A percentile compares a stretch with the other conserved stretches of the same genome.
These are phyloP conservation scores for Lithospermum erythrorhizon DNA, from an alignment of 257 asterid species.

Conservation along the genomic window DNA sequence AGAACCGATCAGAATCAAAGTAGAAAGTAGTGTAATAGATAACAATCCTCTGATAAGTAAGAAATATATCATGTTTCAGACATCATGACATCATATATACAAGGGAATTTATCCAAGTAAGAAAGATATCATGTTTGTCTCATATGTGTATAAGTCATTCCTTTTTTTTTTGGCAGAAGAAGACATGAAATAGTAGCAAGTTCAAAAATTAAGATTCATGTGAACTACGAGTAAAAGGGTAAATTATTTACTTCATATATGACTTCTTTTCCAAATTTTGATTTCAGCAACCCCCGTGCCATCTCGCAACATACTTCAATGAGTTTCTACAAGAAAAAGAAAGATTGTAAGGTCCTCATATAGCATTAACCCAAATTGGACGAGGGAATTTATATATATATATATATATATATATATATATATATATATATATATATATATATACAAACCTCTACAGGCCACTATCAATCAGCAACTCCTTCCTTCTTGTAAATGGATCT, in stretches of 20 bases:
- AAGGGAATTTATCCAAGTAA: no score
- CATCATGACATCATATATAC: no score
- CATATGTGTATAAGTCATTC: no score
- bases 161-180: no score
- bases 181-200: neutral
- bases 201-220: no score
- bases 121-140: no score
- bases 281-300: slow-evolving; percentile 46
- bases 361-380: neutral
- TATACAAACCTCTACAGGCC: slow-evolving; percentile 82
- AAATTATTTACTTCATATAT: slow-evolving; percentile 57
- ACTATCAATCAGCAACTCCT: slow-evolving; percentile 65
- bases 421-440: neutral
- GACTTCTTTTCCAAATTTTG: slow-evolving; percentile 74
- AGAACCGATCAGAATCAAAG: no score
- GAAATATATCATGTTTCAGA: no score
- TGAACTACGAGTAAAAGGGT: neutral
- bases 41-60: no score
- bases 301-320: slow-evolving; percentile 56
- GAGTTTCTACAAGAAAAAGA: slow-evolving; percentile 51
- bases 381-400: neutral
- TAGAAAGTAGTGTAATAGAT: no score
- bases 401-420: no score
- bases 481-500: slow-evolving; percentile 71
- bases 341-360: neutral